Conservation (phyloP, 192 early-diverging fungal species). For the Coemansia sp. region DNA sequence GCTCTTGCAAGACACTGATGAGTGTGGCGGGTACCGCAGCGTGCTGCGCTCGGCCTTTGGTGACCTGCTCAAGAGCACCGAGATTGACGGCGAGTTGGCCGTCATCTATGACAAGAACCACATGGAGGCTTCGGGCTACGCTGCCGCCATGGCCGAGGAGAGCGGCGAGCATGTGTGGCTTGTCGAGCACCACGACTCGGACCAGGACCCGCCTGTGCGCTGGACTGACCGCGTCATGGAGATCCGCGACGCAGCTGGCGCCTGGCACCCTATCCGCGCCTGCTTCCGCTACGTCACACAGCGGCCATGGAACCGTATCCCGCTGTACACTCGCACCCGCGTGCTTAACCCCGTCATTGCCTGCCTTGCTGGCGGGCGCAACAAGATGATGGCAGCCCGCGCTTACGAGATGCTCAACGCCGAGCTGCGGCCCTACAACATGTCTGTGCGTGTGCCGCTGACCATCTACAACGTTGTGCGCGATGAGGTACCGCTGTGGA, state of each 20-base stretch:
- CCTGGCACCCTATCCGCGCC: slow-evolving; percentile 82
- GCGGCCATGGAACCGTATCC: slow-evolving; percentile 86
- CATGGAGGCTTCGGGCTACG: slow-evolving; percentile 87
- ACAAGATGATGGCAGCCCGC: slow-evolving; percentile 88
- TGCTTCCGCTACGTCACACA: slow-evolving; percentile 90
- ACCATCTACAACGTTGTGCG: slow-evolving; percentile 84
- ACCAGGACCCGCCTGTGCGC: slow-evolving; percentile 73
- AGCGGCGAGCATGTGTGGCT: slow-evolving; percentile 77
- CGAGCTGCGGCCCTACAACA: slow-evolving; percentile 68
- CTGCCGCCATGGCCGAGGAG: slow-evolving; percentile 75
- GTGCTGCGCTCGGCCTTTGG: slow-evolving; percentile 81
- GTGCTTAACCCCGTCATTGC: slow-evolving; percentile 82
- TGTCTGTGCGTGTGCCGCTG: slow-evolving; percentile 74
- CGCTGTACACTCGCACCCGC: slow-evolving; percentile 72
- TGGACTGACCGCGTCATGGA: slow-evolving; percentile 76
- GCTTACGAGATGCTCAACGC: slow-evolving; percentile 87
- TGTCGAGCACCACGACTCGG: slow-evolving; percentile 72
- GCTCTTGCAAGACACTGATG: slow-evolving; percentile 71
- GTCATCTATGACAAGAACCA: slow-evolving; percentile 86
- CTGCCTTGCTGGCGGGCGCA: slow-evolving; percentile 84
- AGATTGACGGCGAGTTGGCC: slow-evolving; percentile 78
- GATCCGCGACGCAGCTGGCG: slow-evolving; percentile 64
- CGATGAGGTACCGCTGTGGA: slow-evolving; percentile 78
- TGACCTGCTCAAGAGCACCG: slow-evolving; percentile 59
- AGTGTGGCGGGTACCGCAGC: slow-evolving; percentile 76